Evolutionary conservation across 768 basidiomycete genomes (phyloP).

Genomic region (Mycena rosella): DNA sequence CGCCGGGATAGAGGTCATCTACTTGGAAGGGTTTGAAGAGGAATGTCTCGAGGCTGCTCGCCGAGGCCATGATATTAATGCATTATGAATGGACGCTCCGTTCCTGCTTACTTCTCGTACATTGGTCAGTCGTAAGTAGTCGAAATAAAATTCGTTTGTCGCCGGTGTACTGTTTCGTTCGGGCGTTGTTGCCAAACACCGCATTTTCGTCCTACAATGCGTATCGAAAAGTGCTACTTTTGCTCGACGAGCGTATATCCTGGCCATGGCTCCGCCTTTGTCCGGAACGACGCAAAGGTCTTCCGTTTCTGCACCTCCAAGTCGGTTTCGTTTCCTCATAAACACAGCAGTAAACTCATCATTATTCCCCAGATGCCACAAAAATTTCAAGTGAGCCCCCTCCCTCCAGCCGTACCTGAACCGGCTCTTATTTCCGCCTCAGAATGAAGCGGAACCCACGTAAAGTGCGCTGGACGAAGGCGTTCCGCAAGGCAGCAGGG

Average conservation of each 20-base stretch:
- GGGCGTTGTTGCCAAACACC: neutral
- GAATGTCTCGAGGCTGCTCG: conserved; percentile 88
- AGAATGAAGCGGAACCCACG: conserved; percentile 99
- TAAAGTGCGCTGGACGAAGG: conserved; percentile 99
- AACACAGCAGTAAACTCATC: conserved; percentile 15
- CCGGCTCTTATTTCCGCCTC: conserved; percentile 17
- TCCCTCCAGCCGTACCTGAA: neutral
- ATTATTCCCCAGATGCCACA: conserved; percentile 81
- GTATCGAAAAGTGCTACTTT: conserved; percentile 98
- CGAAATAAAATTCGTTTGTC: too few relatives aligned
- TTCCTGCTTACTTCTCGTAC: too few relatives aligned
- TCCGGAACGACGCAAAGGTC: conserved; percentile 97
- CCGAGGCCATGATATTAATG: conserved; percentile 56
- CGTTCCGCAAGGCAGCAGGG: conserved; percentile 97
- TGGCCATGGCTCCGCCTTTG: conserved; percentile 96
- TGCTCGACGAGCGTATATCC: conserved; percentile 98
- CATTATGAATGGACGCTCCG: neutral
- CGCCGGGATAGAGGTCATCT: conserved; percentile 81
- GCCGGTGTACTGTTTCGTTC: neutral
- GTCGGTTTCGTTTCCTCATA: conserved; percentile 57
- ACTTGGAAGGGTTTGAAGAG: conserved; percentile 79
- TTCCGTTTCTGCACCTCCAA: conserved; percentile 99
- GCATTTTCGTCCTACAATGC: conserved; percentile 65
- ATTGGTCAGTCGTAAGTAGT: too few relatives aligned
- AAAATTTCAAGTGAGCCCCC: conserved; percentile 93